phyloP scores from a whole-genome alignment of 2,329 filamentous ascomycete species.

The Cadophora sp. region DNA sequence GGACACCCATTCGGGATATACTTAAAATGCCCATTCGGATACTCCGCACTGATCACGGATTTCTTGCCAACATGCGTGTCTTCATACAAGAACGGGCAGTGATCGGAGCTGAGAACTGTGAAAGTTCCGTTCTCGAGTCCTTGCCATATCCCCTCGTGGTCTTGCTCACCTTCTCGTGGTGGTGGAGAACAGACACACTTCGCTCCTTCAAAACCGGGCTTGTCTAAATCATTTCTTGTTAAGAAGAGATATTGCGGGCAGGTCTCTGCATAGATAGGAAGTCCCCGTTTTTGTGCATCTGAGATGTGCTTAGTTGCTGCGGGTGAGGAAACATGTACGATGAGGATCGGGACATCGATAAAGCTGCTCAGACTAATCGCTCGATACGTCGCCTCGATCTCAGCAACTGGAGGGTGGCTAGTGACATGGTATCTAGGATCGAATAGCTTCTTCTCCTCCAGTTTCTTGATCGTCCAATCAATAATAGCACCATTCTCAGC shows the following conservation, averaged over 20 bases:
- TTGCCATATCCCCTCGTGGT: conserved; percentile 58
- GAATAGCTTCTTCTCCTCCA: conserved; percentile 55
- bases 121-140: conserved; percentile 60
- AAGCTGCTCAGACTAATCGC: conserved; percentile 58
- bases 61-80: conserved; percentile 56
- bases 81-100: conserved; percentile 51
- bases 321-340: conserved; percentile 60
- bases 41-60: conserved; percentile 52
- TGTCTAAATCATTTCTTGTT: conserved; percentile 56
- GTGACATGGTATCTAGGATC: conserved; percentile 59
- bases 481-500: conserved; percentile 62
- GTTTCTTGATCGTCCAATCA: conserved; percentile 59
- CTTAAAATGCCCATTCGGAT: conserved; percentile 55
- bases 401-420: conserved; percentile 56
- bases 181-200: conserved; percentile 63
- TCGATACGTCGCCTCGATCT: conserved; percentile 59
- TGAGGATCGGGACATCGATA: conserved; percentile 58
- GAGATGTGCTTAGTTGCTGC: conserved; percentile 55
- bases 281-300: conserved; percentile 53
- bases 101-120: conserved; percentile 55
- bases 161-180: conserved; percentile 52
- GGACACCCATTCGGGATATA: conserved; percentile 65
- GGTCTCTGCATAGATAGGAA: conserved; percentile 61
- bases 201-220: conserved; percentile 59
- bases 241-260: conserved; percentile 64